Evolutionary conservation across 2,329 filamentous ascomycete genomes (phyloP).

Genomic region (Aspergillus neoniger): DNA sequence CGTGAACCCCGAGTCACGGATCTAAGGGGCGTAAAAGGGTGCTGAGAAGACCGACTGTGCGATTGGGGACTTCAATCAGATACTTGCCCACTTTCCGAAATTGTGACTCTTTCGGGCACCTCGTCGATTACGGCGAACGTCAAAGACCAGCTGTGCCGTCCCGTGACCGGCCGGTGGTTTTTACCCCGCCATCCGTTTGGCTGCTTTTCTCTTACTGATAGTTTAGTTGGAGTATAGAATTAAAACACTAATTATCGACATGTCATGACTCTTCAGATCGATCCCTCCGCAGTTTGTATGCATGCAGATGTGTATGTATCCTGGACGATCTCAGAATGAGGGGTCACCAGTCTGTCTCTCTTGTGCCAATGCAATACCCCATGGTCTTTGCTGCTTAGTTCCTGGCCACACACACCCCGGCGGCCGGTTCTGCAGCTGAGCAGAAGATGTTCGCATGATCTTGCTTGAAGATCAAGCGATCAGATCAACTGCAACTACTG

Average conservation of each 20-base stretch:
- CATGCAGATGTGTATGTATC: neutral
- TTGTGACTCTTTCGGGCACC: slow-evolving; percentile 36
- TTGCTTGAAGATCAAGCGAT: neutral
- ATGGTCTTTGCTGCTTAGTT: neutral
- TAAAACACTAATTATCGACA: no score
- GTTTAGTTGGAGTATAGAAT: no score
- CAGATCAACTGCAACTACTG: neutral
- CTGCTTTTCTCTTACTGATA: neutral
- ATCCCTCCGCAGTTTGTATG: no score
- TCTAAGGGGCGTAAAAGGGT: slow-evolving; percentile 11
- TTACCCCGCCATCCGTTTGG: slow-evolving; percentile 20
- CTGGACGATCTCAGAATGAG: neutral
- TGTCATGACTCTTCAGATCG: no score
- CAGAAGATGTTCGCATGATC: slow-evolving; percentile 9
- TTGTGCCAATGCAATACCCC: no score
- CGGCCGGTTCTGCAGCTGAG: neutral
- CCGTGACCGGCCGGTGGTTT: slow-evolving; percentile 19
- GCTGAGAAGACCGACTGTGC: slow-evolving; percentile 7
- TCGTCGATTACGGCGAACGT: slow-evolving; percentile 28
- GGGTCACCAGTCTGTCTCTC: neutral
- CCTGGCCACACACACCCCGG: neutral
- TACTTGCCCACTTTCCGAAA: slow-evolving; percentile 31
- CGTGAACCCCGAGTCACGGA: slow-evolving; percentile 27
- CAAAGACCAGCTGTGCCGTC: slow-evolving; percentile 26
- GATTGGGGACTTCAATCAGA: slow-evolving; percentile 18